Evolutionary conservation across 805 yeast genomes (phyloP).

Genomic region (Saccharomycopsis selenospora): DNA sequence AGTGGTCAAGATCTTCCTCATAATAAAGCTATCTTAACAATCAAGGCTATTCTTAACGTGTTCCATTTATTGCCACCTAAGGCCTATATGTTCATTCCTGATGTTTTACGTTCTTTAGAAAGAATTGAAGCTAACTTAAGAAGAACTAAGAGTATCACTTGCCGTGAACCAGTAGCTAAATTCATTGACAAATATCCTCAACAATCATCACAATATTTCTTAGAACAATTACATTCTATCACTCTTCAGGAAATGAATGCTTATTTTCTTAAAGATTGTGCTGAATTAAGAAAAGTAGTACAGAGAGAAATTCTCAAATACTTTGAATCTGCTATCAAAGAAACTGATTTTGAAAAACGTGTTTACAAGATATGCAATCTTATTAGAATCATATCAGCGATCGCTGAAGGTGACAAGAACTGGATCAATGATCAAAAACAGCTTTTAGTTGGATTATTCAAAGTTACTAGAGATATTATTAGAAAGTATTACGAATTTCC

Average conservation of each 20-base stretch:
- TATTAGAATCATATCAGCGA: constrained; percentile 54
- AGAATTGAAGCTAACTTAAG: constrained; percentile 77
- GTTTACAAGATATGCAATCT: constrained; percentile 66
- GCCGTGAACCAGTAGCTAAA: constrained; percentile 83
- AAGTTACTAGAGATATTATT: constrained; percentile 38
- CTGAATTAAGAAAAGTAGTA: constrained; percentile 48
- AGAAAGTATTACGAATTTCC: constrained; percentile 35
- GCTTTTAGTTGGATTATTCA: constrained; percentile 37
- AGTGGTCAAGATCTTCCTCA: constrained; percentile 75
- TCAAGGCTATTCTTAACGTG: constrained; percentile 82
- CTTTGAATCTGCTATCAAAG: constrained; percentile 41
- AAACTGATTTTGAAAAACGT: constrained; percentile 44
- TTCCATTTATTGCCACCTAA: constrained; percentile 88
- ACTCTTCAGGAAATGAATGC: constrained; percentile 42
- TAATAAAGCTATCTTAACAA: constrained; percentile 77
- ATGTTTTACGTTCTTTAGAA: constrained; percentile 66
- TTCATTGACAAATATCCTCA: constrained; percentile 77
- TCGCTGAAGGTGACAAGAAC: constrained; percentile 42
- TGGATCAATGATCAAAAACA: constrained; percentile 55
- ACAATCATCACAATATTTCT: constrained; percentile 65
- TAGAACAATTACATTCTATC: constrained; percentile 57
- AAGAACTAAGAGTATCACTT: constrained; percentile 80
- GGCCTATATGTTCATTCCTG: constrained; percentile 88
- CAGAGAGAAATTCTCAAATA: constrained; percentile 46
- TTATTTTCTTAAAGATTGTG: constrained; percentile 53